Base-by-base conservation (phyloP, 179 eudicot species). In the Amaranthus tricolor region DNA sequence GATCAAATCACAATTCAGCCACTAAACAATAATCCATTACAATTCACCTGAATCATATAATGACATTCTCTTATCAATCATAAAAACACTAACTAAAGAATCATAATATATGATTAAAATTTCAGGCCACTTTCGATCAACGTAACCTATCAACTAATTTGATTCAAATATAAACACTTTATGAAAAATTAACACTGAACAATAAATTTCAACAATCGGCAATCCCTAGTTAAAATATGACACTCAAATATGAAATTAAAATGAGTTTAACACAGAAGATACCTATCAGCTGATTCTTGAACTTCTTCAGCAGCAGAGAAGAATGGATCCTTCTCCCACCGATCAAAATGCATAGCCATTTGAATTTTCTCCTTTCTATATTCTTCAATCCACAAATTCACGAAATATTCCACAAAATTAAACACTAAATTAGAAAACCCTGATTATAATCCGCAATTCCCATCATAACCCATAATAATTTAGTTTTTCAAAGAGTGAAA, bases 261-360 rank as follows among this genome's bases (percentile, higher is more conserved):
- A 43, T 44, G 47, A 55, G 8, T 17, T 14, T 6, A 17, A 66
- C 2, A 63, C 17, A 57, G 40, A 13, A 13, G 24, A 58, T 83
- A 91, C 94, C 90, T 87, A 68, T 91, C 94, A 50, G 94, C 89
- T 49, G 97, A 91, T 78, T 82, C 85, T 78, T 91, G 92, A 76
- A 91, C 94, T 85, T 88, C 94, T 68, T 89, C 94, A 6, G 92
- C 97, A 2, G 92, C 97, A 9, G 94, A 84, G 76, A 91, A 91
- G 62, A 89, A 91, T 16, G 87, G 69, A 59, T 91, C 94, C 72
- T 81, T 91, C 75, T 88, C 88, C 97, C 97, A 91, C 74, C 85
- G 83, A 88, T 91, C 97, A 77, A 91, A 91, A 68, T 76, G 79
- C 73, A 76, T 40, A 47, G 79, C 79, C 79, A 76, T 76, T 59